phyloP scores from a whole-genome alignment of 768 basidiomycete genomes.

The Lentinus brumalis region DNA sequence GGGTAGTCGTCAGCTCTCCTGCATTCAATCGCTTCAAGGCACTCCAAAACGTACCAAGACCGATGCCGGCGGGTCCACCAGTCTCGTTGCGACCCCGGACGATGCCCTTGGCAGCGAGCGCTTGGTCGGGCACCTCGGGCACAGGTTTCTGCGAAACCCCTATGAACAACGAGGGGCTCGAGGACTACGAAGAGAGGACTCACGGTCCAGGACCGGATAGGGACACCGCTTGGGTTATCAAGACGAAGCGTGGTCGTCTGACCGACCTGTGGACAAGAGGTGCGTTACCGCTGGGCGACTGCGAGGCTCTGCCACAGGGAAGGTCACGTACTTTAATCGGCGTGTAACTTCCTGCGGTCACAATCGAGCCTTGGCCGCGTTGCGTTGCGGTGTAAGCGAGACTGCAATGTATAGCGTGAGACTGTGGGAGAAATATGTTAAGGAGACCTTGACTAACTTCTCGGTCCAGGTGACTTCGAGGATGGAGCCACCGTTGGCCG shows the following conservation, averaged over 20 bases:
- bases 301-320: no score
- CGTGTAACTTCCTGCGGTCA: slow-evolving; percentile 7
- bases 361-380: not conserved
- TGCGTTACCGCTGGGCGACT: not conserved
- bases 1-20: not conserved
- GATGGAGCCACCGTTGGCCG: slow-evolving; percentile 3
- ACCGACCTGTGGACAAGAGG: slow-evolving; percentile 1
- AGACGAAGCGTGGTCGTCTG: not conserved
- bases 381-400: slow-evolving; percentile 5
- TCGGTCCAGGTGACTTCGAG: not conserved
- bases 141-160: no score
- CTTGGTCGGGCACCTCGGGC: no score
- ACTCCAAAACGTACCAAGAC: not conserved
- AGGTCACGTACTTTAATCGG: slow-evolving; percentile 2
- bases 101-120: not conserved
- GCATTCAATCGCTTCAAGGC: not conserved
- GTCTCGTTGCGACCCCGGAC: not conserved
- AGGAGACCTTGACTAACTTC: not conserved
- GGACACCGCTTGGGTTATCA: not conserved
- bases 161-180: not conserved
- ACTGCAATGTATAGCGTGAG: not conserved
- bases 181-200: not conserved
- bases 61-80: not conserved
- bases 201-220: slow-evolving; percentile 3
- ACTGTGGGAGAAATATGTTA: not conserved